Evolutionary conservation across 2,329 filamentous ascomycete species (phyloP).

Genomic region (Chalaropsis thielavioides): DNA sequence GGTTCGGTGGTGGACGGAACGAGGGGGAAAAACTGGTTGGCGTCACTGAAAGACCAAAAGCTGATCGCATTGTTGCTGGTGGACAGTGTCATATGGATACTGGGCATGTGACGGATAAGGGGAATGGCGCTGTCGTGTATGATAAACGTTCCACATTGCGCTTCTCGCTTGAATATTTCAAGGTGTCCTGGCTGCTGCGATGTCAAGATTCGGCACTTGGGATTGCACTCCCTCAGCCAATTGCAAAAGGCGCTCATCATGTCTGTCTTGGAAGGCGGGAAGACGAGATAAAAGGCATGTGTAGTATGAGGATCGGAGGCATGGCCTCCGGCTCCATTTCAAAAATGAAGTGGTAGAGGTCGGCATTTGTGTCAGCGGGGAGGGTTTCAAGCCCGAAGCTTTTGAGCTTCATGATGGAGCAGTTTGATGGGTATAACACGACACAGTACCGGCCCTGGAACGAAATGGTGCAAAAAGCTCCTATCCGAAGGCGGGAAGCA

Average conservation of each 20-base stretch:
- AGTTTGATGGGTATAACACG: conserved; percentile 28
- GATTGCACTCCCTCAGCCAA: conserved; percentile 32
- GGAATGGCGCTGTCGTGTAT: conserved; percentile 32
- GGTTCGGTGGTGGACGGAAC: conserved; percentile 17
- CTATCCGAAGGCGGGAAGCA: conserved; percentile 25
- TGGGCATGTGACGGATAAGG: conserved; percentile 29
- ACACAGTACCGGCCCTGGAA: conserved; percentile 24
- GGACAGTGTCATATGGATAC: conserved; percentile 25
- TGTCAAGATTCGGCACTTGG: conserved; percentile 30
- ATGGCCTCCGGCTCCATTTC: conserved; percentile 19
- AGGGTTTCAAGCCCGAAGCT: conserved; percentile 18
- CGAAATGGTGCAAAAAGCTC: conserved; percentile 27
- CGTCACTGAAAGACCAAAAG: conserved; percentile 31
- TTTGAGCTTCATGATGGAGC: conserved; percentile 24
- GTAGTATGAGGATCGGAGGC: conserved; percentile 17
- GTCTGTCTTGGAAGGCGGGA: conserved; percentile 28
- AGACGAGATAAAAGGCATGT: conserved; percentile 35
- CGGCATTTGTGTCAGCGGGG: conserved; percentile 10
- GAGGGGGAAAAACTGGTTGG: conserved; percentile 20
- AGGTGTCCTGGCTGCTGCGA: conserved; percentile 33
- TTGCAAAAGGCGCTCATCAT: conserved; percentile 28
- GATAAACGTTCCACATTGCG: conserved; percentile 26
- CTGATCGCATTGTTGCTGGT: conserved; percentile 21
- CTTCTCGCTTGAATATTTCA: conserved; percentile 28
- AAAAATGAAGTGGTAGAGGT: conserved; percentile 29